These are phyloP conservation scores for Rhododendron molle DNA, from an alignment of 148 eudicot species.

Conservation along the genomic window DNA sequence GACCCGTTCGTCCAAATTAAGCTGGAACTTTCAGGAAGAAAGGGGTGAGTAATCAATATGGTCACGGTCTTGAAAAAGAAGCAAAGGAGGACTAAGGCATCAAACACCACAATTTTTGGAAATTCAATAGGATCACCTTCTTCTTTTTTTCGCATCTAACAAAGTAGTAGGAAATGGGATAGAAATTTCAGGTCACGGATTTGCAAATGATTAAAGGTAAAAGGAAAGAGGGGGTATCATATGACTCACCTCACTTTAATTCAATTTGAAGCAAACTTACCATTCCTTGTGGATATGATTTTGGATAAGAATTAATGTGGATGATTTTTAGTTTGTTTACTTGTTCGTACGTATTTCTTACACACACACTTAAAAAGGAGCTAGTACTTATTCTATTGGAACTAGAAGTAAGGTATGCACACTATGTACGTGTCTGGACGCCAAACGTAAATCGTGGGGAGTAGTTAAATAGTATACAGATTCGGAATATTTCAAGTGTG, in stretches of 20 bases:
- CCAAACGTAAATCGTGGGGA: too few relatives aligned
- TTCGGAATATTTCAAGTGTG: too few relatives aligned
- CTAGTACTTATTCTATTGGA: too few relatives aligned
- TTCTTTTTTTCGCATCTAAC: background rate
- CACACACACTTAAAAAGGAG: too few relatives aligned
- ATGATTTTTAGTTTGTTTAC: background rate
- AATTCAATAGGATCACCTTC: background rate
- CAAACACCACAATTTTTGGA: background rate
- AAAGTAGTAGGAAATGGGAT: slow-evolving; percentile 3
- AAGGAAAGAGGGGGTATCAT: background rate
- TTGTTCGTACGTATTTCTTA: background rate
- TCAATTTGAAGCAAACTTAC: slow-evolving; percentile 4
- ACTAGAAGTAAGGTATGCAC: too few relatives aligned
- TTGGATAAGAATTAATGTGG: slow-evolving; percentile 5
- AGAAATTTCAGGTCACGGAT: slow-evolving; percentile 1
- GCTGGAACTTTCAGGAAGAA: background rate
- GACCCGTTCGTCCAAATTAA: background rate
- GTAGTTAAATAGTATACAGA: too few relatives aligned
- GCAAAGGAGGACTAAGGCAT: background rate
- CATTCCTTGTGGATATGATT: slow-evolving; percentile 9
- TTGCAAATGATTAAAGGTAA: background rate
- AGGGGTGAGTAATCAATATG: background rate
- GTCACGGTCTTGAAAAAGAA: slow-evolving; percentile 3
- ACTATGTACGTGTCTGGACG: too few relatives aligned
- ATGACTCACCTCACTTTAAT: background rate